Base-by-base conservation (phyloP, 2,329 filamentous ascomycete genomes). In the Aspergillaceae sp. region DNA sequence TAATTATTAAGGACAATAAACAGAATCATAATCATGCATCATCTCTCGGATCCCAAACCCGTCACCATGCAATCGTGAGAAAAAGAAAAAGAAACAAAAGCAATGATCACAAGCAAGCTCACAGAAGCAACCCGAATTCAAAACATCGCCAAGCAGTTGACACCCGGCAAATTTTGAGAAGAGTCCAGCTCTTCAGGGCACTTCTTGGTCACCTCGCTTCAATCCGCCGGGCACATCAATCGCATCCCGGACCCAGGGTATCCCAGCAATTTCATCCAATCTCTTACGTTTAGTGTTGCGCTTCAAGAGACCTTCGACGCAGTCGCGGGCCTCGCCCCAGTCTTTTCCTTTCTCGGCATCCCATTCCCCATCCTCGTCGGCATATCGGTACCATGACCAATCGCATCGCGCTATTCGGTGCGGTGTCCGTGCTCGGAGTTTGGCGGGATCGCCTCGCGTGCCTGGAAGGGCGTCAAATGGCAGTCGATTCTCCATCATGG, bases 351-450 rank as follows among this genome's bases (percentile, higher is more conserved):
- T 77, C 78, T 82, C 55, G 64, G 74, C 51, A 72, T 95, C 88
- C 75, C 94, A 92, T 45, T 95, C 88, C 33, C 88, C 89, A 46
- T 94, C 86, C 7, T 84, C 81, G 47, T 89, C 84, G 1, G 83
- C 88, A 61, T 85, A 95, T 49, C 86, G 81, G 50, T 88, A 82
- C 92, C 92, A 98, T 41, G 85, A 82, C 92, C 92, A 98, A 62
- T 98, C 92, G 43, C 90, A 87, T 33, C 92, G 78, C 2, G 92
- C 92, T 50, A 98, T 97, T n/a, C 90, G 83, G 63, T 98, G 92
- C 44, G 86, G 91, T 0, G 87, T 91, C 46, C 87, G 77, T 56
- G 86, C 90, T 57, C 85, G 75, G 77, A 87, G 84, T 56, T 84
- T 81, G 52, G 84, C 78, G 28, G 80, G 80, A 57, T 89, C 87